Evolutionary conservation across 768 basidiomycete genomes (phyloP).

Genomic region (Lactifluus rugatus): DNA sequence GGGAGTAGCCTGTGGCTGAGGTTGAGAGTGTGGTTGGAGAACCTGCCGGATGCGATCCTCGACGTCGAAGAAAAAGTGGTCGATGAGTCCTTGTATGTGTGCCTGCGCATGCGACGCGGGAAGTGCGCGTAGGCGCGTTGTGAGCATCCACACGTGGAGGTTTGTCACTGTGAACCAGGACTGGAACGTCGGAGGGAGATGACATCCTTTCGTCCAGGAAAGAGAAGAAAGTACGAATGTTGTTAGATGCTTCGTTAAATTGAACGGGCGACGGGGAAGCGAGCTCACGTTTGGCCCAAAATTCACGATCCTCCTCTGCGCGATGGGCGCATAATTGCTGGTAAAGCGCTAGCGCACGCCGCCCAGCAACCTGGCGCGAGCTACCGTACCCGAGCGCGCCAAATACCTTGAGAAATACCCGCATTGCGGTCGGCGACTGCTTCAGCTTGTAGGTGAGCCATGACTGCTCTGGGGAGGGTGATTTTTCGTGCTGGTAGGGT

Average conservation of each 20-base stretch:
- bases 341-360: constrained; percentile 17
- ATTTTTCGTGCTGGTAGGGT: constrained; percentile 16
- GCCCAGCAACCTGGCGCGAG: constrained; percentile 13
- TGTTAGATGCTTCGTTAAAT: background rate
- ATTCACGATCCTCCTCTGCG: constrained; percentile 17
- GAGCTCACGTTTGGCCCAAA: constrained; percentile 16
- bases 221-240: background rate
- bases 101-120: constrained; percentile 53
- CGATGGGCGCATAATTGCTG: constrained; percentile 14
- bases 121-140: constrained; percentile 78
- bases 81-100: constrained; percentile 75
- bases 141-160: constrained; percentile 85
- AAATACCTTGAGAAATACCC: constrained; percentile 14
- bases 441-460: constrained; percentile 20
- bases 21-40: constrained; percentile 28
- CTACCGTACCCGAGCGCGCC: constrained; percentile 18
- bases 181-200: constrained; percentile 86
- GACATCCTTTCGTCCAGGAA: constrained; percentile 49
- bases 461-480: constrained; percentile 10
- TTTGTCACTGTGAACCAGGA: constrained; percentile 95
- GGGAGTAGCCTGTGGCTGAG: constrained; percentile 18
- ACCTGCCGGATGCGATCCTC: constrained; percentile 83
- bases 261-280: background rate
- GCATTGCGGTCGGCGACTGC: constrained; percentile 14
- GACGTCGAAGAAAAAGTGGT: constrained; percentile 92